These are phyloP conservation scores for Alternaria panax DNA, from an alignment of 2,329 filamentous ascomycete genomes.

Conservation along the genomic window DNA sequence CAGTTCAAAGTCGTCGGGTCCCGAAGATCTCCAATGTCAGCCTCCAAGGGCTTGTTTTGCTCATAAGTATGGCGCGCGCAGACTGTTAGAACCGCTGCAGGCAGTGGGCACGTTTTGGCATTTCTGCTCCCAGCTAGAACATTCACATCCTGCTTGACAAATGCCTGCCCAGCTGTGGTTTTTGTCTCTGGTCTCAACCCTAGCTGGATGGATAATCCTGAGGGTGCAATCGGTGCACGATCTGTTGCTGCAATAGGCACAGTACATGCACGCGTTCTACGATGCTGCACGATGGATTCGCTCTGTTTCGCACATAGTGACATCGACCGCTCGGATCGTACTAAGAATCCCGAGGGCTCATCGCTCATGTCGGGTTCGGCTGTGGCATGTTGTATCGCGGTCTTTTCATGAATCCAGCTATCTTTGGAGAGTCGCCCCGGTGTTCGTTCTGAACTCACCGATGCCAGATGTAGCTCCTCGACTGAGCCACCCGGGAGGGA, in stretches of 20 bases:
- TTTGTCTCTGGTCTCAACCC: background rate
- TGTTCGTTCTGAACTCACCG: background rate
- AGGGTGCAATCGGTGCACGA: background rate
- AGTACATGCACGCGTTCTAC: conserved; percentile 1
- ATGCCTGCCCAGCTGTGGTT: conserved; percentile 17
- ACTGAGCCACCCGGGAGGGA: background rate
- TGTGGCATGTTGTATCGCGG: background rate
- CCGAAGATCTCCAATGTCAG: background rate
- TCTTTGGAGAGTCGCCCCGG: conserved; percentile 2
- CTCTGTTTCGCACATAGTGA: background rate
- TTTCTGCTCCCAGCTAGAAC: background rate
- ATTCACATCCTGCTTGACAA: conserved; percentile 1
- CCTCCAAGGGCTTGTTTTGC: background rate
- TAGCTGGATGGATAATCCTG: background rate
- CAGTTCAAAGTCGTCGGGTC: background rate
- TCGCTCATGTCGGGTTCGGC: conserved; percentile 5
- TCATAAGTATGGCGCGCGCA: conserved; percentile 1
- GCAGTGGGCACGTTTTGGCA: conserved; percentile 2
- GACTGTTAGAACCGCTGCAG: background rate
- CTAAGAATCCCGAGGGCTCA: background rate
- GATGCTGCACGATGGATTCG: background rate
- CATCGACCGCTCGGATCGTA: background rate
- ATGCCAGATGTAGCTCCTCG: conserved; percentile 3
- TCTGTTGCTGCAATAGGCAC: conserved; percentile 1
- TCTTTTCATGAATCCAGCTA: background rate